Conservation (phyloP, 345 rosid species). For the Gynandropsis gynandra region DNA sequence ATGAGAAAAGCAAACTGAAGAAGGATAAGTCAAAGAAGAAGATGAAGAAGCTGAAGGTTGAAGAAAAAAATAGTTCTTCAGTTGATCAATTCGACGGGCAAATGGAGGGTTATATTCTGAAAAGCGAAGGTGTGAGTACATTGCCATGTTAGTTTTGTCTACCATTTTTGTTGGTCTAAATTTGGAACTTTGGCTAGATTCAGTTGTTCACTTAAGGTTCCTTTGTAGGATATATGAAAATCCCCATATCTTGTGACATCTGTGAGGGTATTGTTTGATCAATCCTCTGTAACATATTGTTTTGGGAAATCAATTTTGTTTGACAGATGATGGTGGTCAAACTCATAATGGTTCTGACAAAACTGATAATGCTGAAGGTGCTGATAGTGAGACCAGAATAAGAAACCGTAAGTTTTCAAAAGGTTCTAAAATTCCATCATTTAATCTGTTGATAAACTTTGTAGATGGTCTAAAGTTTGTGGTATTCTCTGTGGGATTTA, state of each 20-base stretch:
- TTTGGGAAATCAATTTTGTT: too few species aligned
- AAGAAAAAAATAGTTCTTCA: conserved; percentile 12
- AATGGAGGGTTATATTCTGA: conserved; percentile 10
- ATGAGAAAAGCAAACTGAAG: conserved; percentile 19
- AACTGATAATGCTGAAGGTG: not conserved
- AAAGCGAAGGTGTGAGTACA: conserved; percentile 14
- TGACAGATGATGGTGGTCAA: conserved; percentile 15
- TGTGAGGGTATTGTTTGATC: not conserved
- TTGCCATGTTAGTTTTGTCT: not conserved
- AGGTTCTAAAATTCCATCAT: not conserved
- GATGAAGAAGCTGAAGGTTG: conserved; percentile 23
- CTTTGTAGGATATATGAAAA: too few species aligned
- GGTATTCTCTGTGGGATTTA: not conserved
- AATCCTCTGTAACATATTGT: too few species aligned
- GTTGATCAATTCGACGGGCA: conserved; percentile 17
- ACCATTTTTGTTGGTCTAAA: too few species aligned
- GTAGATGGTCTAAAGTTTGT: not conserved
- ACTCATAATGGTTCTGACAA: not conserved
- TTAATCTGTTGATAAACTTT: not conserved
- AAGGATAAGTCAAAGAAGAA: conserved; percentile 17
- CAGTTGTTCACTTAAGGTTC: not conserved
- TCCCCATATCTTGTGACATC: not conserved
- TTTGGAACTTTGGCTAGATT: not conserved
- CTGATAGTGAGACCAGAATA: conserved; percentile 2
- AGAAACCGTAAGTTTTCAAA: conserved; percentile 19